These are phyloP conservation scores for Colletotrichum sojae DNA, from an alignment of 2,329 filamentous ascomycete species.

Conservation along the genomic window DNA sequence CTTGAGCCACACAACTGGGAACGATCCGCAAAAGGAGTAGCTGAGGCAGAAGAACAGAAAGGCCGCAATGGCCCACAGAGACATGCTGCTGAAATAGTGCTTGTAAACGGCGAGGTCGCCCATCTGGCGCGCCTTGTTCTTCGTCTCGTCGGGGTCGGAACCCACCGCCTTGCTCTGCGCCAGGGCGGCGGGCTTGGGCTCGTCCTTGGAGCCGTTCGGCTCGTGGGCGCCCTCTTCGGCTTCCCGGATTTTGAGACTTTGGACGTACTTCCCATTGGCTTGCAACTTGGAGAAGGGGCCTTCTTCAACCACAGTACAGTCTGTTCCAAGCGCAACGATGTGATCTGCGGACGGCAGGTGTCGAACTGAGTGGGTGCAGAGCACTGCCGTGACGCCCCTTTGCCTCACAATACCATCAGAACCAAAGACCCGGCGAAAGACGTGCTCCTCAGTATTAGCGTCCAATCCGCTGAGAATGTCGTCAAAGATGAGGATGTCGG, in stretches of 20 bases:
- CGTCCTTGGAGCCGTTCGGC: neutral
- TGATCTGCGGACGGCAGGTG: constrained; percentile 59
- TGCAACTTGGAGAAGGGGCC: constrained; percentile 55
- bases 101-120: constrained; percentile 53
- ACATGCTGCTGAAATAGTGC: constrained; percentile 52
- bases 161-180: neutral
- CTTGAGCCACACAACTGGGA: constrained; percentile 57
- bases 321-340: constrained; percentile 58
- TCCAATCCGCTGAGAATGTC: constrained; percentile 55
- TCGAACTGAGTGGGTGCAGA: constrained; percentile 57
- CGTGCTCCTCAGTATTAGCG: constrained; percentile 49
- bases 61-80: constrained; percentile 34
- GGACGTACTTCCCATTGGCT: constrained; percentile 54
- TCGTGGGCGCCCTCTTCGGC: constrained; percentile 35
- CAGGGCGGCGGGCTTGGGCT: constrained; percentile 5
- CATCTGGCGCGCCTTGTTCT: constrained; percentile 44
- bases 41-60: constrained; percentile 44
- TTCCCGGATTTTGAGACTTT: constrained; percentile 53
- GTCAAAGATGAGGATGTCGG: constrained; percentile 51
- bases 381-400: constrained; percentile 46
- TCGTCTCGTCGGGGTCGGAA: neutral
- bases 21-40: constrained; percentile 47
- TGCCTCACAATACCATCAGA: constrained; percentile 45
- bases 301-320: constrained; percentile 59
- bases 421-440: constrained; percentile 50